Conservation (phyloP, 495 filamentous ascomycete genomes). For the Talaromyces adpressus region DNA sequence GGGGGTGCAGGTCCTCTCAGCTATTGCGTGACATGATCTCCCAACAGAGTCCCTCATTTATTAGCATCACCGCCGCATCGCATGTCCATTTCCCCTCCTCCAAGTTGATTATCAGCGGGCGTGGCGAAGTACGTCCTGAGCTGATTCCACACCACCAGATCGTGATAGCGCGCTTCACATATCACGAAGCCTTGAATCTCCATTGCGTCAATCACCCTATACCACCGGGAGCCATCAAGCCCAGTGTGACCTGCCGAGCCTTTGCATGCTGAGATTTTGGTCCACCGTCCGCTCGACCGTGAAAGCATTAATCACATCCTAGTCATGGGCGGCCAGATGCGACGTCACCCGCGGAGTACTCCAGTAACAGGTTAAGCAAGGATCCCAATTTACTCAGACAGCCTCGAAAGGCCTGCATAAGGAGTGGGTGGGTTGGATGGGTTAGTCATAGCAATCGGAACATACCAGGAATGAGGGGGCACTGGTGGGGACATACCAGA, state of each 20-base stretch:
- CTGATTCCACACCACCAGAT: background rate
- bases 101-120: background rate
- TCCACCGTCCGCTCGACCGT: background rate
- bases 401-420: background rate
- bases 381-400: background rate
- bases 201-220: background rate
- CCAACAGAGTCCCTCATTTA: background rate
- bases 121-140: background rate
- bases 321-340: background rate
- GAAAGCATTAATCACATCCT: background rate
- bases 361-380: background rate
- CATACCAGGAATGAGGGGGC: background rate
- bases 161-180: background rate
- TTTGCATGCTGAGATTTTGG: background rate
- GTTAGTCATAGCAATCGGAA: background rate
- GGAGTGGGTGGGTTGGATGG: background rate
- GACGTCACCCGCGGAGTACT: background rate
- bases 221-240: background rate
- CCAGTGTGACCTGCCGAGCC: background rate
- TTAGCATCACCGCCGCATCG: background rate
- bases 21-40: background rate
- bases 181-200: background rate
- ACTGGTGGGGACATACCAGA: background rate
- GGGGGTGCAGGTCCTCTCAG: background rate
- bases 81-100: background rate